Evolutionary conservation across 83 land plant species (phyloP), one percentile per base, ranked within the genome.

Genomic region (Isoetes engelmannii): DNA sequence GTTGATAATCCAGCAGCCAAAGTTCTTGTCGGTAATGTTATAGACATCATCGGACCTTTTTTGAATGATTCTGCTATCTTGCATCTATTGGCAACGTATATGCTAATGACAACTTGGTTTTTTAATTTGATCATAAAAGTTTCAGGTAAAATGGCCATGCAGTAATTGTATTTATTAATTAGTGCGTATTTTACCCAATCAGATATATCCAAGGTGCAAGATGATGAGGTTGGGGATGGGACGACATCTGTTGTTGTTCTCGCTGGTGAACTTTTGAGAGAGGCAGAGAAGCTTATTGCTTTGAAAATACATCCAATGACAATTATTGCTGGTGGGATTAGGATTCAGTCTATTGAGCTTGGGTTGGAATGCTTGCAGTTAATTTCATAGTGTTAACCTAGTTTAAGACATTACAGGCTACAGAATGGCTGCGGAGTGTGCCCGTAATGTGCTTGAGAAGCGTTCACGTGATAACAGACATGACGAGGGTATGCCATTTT

Each of bases 201-300:
- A 92, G 97, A 92, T 56, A 92, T 92, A 41, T 92, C 97, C 17
- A 92, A 92, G 68, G 97, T 88, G 47, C 97, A 92, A 80, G 97
- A 92, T 76, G 97, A 92, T 81, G 97, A 92, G 72, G 97, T 92
- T 68, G 98, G 98, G 67, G 98, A 92, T 81, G 98, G 98, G 21
- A 92, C 98, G 15, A 92, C 98, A 62, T 92, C 98, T 47, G 98
- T 92, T 72, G 98, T 89, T 69, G 98, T 92, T 53, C 78, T 92
- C 79, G 94, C 95, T 73, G 98, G 98, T n/a, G 98, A 92, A 70
- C 88, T 92, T 63, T 68, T 92, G 48, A 74, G 96, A 55, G 98
- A 92, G 61, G 98, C 98, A 19, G 98, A 92, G 73, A 92, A 92
- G 74, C 73, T 92, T 62, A 78, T 89, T 4, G 81, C 78, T 19